Conservation (phyloP, 2,329 filamentous ascomycete species). For the Calonectria pseudoturangicola region DNA sequence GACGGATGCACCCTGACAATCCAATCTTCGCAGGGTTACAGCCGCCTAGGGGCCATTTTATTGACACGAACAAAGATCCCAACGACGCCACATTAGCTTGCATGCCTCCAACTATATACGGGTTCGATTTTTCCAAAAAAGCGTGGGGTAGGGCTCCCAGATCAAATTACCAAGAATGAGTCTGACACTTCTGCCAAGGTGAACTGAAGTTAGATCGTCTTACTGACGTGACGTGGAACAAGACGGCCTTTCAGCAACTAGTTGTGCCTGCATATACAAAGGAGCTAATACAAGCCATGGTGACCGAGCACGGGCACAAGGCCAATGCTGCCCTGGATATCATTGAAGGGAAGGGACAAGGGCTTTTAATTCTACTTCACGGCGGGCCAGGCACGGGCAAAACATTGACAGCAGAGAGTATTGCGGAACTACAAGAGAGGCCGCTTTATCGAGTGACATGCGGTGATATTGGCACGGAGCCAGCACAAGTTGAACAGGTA, state of each 20-base stretch:
- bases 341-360: slow-evolving; percentile 33
- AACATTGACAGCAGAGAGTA: slow-evolving; percentile 45
- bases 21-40: fast-evolving
- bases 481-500: slow-evolving; percentile 41
- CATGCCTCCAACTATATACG: slow-evolving; percentile 21
- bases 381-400: slow-evolving; percentile 34
- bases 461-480: slow-evolving; percentile 47
- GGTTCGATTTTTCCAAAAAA: slow-evolving; percentile 39
- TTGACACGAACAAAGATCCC: not conserved
- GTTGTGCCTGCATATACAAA: slow-evolving; percentile 35
- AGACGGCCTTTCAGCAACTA: slow-evolving; percentile 37
- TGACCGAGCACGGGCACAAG: slow-evolving; percentile 36
- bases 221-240: slow-evolving; percentile 42
- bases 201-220: slow-evolving; percentile 7
- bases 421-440: slow-evolving; percentile 44
- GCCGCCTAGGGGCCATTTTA: too few species aligned
- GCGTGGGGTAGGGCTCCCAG: slow-evolving; percentile 27
- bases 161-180: not conserved
- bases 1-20: slow-evolving; percentile 13
- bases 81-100: not conserved
- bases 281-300: slow-evolving; percentile 36
- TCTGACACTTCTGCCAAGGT: not conserved
- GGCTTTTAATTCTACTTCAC: slow-evolving; percentile 33
- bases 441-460: slow-evolving; percentile 45
- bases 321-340: slow-evolving; percentile 28